A percentile compares a stretch with the other conserved stretches of the same genome.
phyloP scores from a whole-genome alignment of 352 stramenopile genomes.

The Phytopythium mirpurense region DNA sequence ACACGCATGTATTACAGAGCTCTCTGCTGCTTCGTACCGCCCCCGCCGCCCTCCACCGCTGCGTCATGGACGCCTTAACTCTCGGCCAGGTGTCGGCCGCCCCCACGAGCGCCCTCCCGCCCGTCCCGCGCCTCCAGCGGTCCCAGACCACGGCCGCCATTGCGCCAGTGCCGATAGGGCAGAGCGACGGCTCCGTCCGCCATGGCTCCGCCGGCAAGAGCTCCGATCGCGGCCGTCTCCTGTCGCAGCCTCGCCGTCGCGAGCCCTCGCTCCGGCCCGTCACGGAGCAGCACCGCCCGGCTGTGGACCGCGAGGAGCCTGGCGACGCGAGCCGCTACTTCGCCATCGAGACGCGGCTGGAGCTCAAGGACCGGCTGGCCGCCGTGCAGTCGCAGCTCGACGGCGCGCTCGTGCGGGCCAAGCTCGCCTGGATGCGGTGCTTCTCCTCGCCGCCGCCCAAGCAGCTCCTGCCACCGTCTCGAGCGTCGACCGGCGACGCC shows the following conservation, averaged over 20 bases:
- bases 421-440: constrained; percentile 66
- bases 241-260: constrained; percentile 1
- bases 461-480: constrained; percentile 6
- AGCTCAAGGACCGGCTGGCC: constrained; percentile 37
- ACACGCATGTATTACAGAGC: no score
- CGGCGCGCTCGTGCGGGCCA: constrained; percentile 38
- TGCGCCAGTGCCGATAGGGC: not conserved
- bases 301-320: not conserved
- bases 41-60: no score
- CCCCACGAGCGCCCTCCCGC: not conserved
- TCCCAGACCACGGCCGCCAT: constrained; percentile 1
- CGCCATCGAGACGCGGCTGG: constrained; percentile 50
- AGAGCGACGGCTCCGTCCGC: no score
- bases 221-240: no score
- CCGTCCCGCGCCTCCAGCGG: not conserved
- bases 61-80: no score
- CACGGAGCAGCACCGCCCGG: not conserved
- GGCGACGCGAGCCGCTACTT: constrained; percentile 33
- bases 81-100: no score
- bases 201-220: no score
- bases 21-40: no score
- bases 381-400: constrained; percentile 33
- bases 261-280: not conserved
- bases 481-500: not conserved
- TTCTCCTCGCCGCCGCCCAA: constrained; percentile 12